Evolutionary conservation across 352 stramenopile species (phyloP).

Genomic region (Phytophthora aleatoria): DNA sequence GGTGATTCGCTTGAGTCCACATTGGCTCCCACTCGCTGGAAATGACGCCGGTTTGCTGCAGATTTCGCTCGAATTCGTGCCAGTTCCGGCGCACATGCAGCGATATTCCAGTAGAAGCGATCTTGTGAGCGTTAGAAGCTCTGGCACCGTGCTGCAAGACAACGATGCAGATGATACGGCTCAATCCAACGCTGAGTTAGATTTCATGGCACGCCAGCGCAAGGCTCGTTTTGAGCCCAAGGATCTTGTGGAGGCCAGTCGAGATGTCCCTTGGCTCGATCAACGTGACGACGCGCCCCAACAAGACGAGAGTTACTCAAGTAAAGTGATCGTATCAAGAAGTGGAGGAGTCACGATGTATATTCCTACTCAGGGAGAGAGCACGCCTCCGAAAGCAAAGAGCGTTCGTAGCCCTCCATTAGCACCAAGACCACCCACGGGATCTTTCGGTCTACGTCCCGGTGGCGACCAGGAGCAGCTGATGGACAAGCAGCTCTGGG

Average conservation of each 20-base stretch:
- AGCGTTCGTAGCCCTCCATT: constrained; percentile 6
- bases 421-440: constrained; percentile 6
- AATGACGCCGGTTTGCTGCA: constrained; percentile 51
- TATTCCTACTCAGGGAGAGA: constrained; percentile 38
- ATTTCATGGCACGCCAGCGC: constrained; percentile 15
- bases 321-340: constrained; percentile 42
- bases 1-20: constrained; percentile 27
- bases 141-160: constrained; percentile 18
- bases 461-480: constrained; percentile 36
- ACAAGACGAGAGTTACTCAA: constrained; percentile 11
- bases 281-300: constrained; percentile 22
- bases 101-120: background rate
- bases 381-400: constrained; percentile 18
- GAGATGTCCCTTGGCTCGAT: constrained; percentile 28
- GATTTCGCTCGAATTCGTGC: constrained; percentile 56
- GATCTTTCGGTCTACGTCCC: constrained; percentile 22
- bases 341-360: constrained; percentile 60
- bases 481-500: constrained; percentile 63
- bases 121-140: constrained; percentile 10
- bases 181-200: constrained; percentile 11
- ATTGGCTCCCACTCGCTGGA: constrained; percentile 53
- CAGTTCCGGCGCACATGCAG: constrained; percentile 19
- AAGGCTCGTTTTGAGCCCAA: constrained; percentile 35
- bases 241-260: constrained; percentile 20
- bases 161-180: constrained; percentile 16